Conservation (phyloP, 495 filamentous ascomycete genomes). For the Monascus purpureus region DNA sequence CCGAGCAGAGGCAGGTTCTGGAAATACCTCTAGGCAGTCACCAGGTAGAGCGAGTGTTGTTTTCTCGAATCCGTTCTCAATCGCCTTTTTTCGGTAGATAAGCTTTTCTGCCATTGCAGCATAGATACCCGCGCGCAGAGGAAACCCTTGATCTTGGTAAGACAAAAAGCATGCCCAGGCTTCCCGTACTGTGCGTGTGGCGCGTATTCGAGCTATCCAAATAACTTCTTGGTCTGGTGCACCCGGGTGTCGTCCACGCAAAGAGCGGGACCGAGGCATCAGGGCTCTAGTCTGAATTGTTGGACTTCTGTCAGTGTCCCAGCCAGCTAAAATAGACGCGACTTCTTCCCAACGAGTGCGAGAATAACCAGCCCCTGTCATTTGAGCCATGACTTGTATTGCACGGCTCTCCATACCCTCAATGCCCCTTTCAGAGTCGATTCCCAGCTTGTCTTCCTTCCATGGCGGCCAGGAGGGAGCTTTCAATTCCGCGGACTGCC, state of each 20-base stretch:
- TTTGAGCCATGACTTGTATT: constrained; percentile 38
- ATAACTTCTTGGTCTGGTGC: constrained; percentile 11
- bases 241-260: constrained; percentile 6
- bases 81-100: constrained; percentile 22
- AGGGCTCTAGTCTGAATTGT: constrained; percentile 50
- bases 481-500: constrained; percentile 44
- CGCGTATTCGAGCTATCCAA: constrained; percentile 49
- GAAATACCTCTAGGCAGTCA: constrained; percentile 43
- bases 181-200: constrained; percentile 55
- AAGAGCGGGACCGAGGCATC: constrained; percentile 9
- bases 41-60: constrained; percentile 34
- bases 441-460: constrained; percentile 46
- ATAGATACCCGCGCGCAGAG: constrained; percentile 29
- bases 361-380: constrained; percentile 51
- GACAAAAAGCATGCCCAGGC: constrained; percentile 58
- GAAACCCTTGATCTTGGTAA: constrained; percentile 26
- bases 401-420: constrained; percentile 47
- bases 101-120: constrained; percentile 49
- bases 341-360: constrained; percentile 40
- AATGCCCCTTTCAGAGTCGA: constrained; percentile 40
- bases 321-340: constrained; percentile 44
- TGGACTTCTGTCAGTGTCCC: constrained; percentile 54
- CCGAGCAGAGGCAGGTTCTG: constrained; percentile 40
- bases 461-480: constrained; percentile 56
- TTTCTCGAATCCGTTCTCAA: constrained; percentile 9